A percentile compares a stretch with the other conserved stretches of the same genome.
These are phyloP conservation scores for Cladochytrium replicatum DNA, from an alignment of 192 early-diverging fungal species.

Conservation along the genomic window DNA sequence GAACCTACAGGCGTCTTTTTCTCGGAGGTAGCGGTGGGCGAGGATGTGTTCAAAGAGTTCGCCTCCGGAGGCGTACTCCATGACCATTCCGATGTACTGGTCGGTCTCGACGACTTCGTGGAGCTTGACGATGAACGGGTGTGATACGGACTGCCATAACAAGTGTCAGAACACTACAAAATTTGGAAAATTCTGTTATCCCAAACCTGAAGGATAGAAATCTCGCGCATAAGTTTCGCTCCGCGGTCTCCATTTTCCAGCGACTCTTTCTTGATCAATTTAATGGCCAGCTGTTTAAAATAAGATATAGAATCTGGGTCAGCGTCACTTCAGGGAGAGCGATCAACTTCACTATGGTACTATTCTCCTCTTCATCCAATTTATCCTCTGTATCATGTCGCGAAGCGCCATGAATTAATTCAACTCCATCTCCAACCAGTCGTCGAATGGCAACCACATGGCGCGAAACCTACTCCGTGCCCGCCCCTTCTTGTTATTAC, in stretches of 20 bases:
- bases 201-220: slow-evolving; percentile 38
- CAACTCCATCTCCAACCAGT: too few species aligned
- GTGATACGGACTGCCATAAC: slow-evolving; percentile 13
- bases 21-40: slow-evolving; percentile 12
- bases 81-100: slow-evolving; percentile 23
- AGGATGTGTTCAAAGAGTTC: slow-evolving; percentile 30
- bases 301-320: too few species aligned
- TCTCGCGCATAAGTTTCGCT: slow-evolving; percentile 25
- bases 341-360: too few species aligned
- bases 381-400: too few species aligned
- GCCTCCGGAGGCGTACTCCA: slow-evolving; percentile 25
- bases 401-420: too few species aligned
- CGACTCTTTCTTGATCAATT: slow-evolving; percentile 80
- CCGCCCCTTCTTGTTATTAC: too few species aligned
- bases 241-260: slow-evolving; percentile 12
- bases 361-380: too few species aligned
- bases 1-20: slow-evolving; percentile 21
- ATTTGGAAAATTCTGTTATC: neutral
- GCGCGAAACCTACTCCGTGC: too few species aligned
- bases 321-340: too few species aligned
- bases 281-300: slow-evolving; percentile 91
- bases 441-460: too few species aligned
- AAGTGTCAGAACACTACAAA: slow-evolving; percentile 1
- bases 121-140: slow-evolving; percentile 24
- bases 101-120: slow-evolving; percentile 28